These are phyloP conservation scores for Arctostaphylos glauca DNA, from an alignment of 148 eudicot species.

Conservation along the genomic window DNA sequence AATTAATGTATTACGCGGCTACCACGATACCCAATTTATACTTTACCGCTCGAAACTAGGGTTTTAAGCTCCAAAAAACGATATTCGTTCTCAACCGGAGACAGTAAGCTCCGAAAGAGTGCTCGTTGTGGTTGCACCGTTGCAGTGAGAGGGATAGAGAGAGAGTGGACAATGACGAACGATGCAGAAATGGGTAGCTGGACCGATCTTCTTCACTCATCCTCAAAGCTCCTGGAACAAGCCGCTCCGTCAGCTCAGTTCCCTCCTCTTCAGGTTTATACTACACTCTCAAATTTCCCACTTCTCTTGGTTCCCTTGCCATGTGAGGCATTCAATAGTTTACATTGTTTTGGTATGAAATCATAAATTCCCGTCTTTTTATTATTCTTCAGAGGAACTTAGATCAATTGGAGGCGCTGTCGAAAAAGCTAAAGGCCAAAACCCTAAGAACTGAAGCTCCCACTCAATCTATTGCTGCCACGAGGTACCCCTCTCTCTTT, in stretches of 20 bases:
- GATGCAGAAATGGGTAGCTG: slow-evolving; percentile 90
- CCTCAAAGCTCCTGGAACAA: slow-evolving; percentile 91
- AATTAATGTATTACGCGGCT: too few species aligned
- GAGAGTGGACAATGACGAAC: slow-evolving; percentile 49
- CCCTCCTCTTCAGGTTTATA: slow-evolving; percentile 86
- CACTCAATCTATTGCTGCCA: slow-evolving; percentile 88
- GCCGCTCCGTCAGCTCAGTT: slow-evolving; percentile 96
- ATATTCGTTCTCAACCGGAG: background rate
- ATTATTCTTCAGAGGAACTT: slow-evolving; percentile 65
- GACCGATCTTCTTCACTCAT: slow-evolving; percentile 84
- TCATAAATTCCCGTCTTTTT: background rate
- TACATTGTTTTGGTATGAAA: too few species aligned
- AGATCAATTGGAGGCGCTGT: slow-evolving; percentile 89
- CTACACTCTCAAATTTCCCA: background rate
- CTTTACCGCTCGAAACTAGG: too few species aligned
- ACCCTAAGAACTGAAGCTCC: slow-evolving; percentile 91
- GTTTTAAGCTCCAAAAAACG: too few species aligned
- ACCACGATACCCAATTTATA: too few species aligned
- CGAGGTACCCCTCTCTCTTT: slow-evolving; percentile 35
- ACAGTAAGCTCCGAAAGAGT: background rate
- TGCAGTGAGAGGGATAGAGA: background rate
- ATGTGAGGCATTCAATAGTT: background rate
- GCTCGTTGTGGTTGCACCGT: background rate
- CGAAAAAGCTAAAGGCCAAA: slow-evolving; percentile 89
- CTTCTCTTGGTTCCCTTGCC: background rate